Evolutionary conservation across 2,329 filamentous ascomycete species (phyloP), one percentile per base, ranked within the genome.

Genomic region (Xylariaceae sp.): DNA sequence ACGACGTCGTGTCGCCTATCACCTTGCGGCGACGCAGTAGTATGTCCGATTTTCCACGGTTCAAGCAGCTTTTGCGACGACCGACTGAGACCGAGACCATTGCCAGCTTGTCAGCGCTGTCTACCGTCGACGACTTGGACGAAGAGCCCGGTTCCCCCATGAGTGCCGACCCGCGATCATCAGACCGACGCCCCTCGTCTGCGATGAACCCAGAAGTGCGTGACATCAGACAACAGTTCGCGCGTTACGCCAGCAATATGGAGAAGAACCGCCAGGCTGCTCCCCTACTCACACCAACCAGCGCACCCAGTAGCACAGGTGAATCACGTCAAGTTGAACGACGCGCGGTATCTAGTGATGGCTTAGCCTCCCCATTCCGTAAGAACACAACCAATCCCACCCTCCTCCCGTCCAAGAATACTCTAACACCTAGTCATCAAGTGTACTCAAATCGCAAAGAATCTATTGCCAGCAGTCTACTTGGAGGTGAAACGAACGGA

Each of bases 11-110:
- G 8, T 53, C 55, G 30, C 57, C 60, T 4, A 52, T 59, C 18
- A 62, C 62, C 34, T 57, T 63, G 37, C 63, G 65, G 47, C 65
- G 68, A 59, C 63, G 68, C 52, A 65, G 66, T 50, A 66, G 67
- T 59, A 66, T 71, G 64, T 59, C 66, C 35, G 62, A 68, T 48
- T 61, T 68, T 23, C 55, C 64, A 5, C 53, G 61, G 17, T 61
- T 45, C 13, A 11, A 55, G 10, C 60, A 64, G 17, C 61, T 65
- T 39, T 53, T 47, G 41, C 34, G n/a, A 8, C 18, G 34, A 4
- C 17, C 57, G 13, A 56, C 58, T 23, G 60, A 66, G 41, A 17
- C 56, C 34, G 57, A 56, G 8, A 64, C 66, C 50, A 63, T 47
- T 17, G 53, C 59, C 13, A 49, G 57, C 39, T 55, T 51, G 10